A percentile compares a stretch with the other conserved stretches of the same genome.
These are phyloP conservation scores for Vanrija sp. DNA, from an alignment of 1,284 basidiomycete species.

Conservation along the genomic window DNA sequence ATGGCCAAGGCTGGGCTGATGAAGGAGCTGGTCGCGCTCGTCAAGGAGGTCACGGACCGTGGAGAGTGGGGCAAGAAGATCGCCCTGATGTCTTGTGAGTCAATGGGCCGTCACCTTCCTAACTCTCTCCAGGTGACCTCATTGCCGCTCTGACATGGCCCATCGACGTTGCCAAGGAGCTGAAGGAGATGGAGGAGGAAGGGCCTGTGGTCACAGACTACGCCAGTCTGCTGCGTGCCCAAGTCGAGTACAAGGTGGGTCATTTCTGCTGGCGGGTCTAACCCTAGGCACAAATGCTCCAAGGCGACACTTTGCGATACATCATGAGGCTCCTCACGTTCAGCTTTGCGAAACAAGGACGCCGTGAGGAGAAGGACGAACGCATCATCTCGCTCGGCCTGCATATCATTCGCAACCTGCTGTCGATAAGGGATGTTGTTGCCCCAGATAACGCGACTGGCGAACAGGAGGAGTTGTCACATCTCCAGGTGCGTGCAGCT, in stretches of 20 bases:
- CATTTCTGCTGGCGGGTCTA: background rate
- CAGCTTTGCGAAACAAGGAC: constrained; percentile 58
- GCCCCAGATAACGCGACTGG: constrained; percentile 63
- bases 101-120: background rate
- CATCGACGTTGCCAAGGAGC: constrained; percentile 84
- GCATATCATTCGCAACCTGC: constrained; percentile 82
- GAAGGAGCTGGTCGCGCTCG: constrained; percentile 80
- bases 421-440: constrained; percentile 79
- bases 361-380: constrained; percentile 71
- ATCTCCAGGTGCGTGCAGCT: constrained; percentile 57
- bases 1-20: constrained; percentile 79
- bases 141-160: constrained; percentile 97
- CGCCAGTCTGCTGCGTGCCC: constrained; percentile 71
- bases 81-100: constrained; percentile 68
- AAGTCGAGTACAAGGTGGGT: constrained; percentile 76
- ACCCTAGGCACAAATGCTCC: constrained; percentile 55
- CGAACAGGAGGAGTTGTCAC: constrained; percentile 69
- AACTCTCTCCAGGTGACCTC: constrained; percentile 59
- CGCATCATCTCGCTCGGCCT: constrained; percentile 85
- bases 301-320: constrained; percentile 61
- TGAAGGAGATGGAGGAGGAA: constrained; percentile 76
- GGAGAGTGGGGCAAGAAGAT: constrained; percentile 62
- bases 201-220: constrained; percentile 78
- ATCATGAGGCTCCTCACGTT: constrained; percentile 67
- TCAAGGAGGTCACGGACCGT: constrained; percentile 68